Percentiles rank a stretch among this genome's conserved stretches.
phyloP scores from a whole-genome alignment of 2,329 filamentous ascomycete genomes.

The Fusarium foetens region DNA sequence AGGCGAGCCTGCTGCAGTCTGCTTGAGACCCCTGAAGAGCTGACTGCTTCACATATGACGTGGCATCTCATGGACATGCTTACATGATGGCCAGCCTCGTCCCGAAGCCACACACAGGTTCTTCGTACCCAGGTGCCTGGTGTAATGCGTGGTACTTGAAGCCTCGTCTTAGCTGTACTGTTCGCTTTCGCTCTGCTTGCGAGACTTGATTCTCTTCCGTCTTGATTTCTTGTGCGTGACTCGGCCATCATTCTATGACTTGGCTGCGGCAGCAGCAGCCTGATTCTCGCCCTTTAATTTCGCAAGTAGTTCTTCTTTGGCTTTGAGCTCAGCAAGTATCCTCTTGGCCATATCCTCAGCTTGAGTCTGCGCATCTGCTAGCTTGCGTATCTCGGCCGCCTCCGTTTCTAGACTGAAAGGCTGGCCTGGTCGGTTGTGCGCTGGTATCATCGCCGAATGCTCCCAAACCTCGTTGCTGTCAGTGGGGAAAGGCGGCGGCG shows the following conservation, averaged over 20 bases:
- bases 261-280: conserved; percentile 54
- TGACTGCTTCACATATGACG: neutral
- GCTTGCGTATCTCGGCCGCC: conserved; percentile 67
- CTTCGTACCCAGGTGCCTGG: neutral
- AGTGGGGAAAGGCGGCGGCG: conserved; percentile 51
- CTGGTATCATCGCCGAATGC: conserved; percentile 79
- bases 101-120: neutral
- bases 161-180: neutral
- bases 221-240: conserved; percentile 2
- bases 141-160: neutral
- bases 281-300: conserved; percentile 68
- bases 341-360: conserved; percentile 69
- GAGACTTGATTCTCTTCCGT: conserved; percentile 1
- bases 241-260: conserved; percentile 42
- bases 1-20: neutral
- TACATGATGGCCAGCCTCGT: neutral
- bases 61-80: neutral
- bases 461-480: conserved; percentile 66
- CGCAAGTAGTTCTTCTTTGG: conserved; percentile 70
- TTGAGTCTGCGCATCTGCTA: conserved; percentile 71
- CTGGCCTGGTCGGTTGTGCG: conserved; percentile 71
- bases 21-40: neutral
- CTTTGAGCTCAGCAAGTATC: conserved; percentile 69
- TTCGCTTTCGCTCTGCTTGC: neutral
- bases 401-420: conserved; percentile 80